Conservation (phyloP, 192 early-diverging fungal species). For the Backusella parvicylindrica region DNA sequence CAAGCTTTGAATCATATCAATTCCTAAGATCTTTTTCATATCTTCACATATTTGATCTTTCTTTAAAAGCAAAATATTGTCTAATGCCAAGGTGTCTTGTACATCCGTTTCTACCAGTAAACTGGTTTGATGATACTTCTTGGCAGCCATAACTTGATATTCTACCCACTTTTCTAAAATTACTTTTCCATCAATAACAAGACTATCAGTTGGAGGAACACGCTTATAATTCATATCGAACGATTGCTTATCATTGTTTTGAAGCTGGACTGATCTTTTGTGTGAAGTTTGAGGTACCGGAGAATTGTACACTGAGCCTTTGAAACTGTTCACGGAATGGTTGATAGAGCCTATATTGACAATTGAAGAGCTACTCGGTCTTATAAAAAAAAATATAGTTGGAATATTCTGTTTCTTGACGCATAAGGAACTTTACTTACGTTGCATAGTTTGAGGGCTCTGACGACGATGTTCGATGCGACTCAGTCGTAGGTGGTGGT, state of each 20-base stretch:
- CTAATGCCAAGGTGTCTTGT: background rate
- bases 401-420: background rate
- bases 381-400: constrained; percentile 2
- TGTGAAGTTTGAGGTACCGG: background rate
- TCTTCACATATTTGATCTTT: constrained; percentile 3
- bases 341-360: background rate
- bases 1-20: constrained; percentile 5
- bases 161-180: constrained; percentile 1
- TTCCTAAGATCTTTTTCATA: background rate
- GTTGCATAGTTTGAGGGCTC: background rate
- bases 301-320: constrained; percentile 1
- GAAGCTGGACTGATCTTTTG: background rate
- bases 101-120: background rate
- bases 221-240: constrained; percentile 1
- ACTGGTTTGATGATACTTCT: background rate
- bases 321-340: background rate
- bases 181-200: constrained; percentile 5
- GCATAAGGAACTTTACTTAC: background rate
- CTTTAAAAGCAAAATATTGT: constrained; percentile 4
- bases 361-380: background rate
- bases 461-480: background rate
- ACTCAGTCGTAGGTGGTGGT: background rate
- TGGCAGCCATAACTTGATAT: background rate
- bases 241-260: background rate
- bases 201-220: constrained; percentile 1